Conservation (phyloP, 352 stramenopile species). For the Achlya hypogyna region DNA sequence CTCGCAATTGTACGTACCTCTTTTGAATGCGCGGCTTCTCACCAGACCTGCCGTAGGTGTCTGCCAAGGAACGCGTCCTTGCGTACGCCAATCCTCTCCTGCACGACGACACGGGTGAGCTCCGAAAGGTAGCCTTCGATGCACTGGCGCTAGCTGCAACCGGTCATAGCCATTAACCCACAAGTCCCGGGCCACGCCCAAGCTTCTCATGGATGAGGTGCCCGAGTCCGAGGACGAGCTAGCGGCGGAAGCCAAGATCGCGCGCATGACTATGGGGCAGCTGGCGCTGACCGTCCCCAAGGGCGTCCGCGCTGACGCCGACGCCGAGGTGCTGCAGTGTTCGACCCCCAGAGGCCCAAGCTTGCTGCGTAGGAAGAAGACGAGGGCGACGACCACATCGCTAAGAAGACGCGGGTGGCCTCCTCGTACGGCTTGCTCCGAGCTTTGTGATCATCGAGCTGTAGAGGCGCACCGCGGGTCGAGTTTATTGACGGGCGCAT, state of each 20-base stretch:
- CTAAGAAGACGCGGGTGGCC: constrained; percentile 11
- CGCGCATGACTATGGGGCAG: constrained; percentile 79
- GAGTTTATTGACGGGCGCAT: constrained; percentile 82
- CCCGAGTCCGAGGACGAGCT: too few species aligned
- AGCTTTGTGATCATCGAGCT: background rate
- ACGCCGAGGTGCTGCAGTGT: constrained; percentile 47
- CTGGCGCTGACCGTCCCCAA: constrained; percentile 66
- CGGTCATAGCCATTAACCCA: background rate
- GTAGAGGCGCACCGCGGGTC: constrained; percentile 37
- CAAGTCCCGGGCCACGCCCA: background rate
- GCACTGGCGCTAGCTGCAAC: too few species aligned
- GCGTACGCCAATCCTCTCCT: too few species aligned
- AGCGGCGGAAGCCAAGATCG: constrained; percentile 47
- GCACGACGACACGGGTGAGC: too few species aligned
- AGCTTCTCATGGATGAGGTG: constrained; percentile 20
- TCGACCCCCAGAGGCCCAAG: background rate
- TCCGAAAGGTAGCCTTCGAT: too few species aligned
- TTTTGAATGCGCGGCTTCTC: too few species aligned
- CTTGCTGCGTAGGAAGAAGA: background rate
- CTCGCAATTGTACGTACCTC: too few species aligned
- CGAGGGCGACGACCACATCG: background rate
- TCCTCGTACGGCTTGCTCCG: constrained; percentile 42
- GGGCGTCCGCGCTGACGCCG: constrained; percentile 39
- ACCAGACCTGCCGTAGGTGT: background rate
- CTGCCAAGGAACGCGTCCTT: background rate